These are phyloP conservation scores for Aspergillus texensis DNA, from an alignment of 2,329 filamentous ascomycete species.

Conservation along the genomic window DNA sequence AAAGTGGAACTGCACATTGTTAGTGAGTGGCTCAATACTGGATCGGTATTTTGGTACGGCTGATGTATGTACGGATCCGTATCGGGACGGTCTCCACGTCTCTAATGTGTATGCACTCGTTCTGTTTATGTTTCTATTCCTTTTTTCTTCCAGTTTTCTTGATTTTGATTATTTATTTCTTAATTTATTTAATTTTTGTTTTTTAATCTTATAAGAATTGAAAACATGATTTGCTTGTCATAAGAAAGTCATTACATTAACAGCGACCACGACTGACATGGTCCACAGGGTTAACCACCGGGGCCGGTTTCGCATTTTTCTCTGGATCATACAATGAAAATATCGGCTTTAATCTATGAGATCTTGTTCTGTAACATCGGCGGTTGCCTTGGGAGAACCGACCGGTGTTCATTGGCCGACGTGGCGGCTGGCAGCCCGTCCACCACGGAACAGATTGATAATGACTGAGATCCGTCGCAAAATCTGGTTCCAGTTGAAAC, in stretches of 20 bases:
- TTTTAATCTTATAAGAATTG: background rate
- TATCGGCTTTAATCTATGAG: conserved; percentile 1
- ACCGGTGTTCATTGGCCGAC: conserved; percentile 5
- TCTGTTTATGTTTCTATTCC: background rate
- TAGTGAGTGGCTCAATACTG: conserved; percentile 6
- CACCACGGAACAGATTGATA: conserved; percentile 5
- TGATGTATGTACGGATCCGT: background rate
- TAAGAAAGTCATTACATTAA: background rate
- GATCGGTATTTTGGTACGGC: conserved; percentile 1
- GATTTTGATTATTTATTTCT: too few relatives aligned
- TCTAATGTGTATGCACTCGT: too few relatives aligned
- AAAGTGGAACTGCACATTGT: conserved; percentile 13
- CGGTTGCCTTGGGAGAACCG: conserved; percentile 1
- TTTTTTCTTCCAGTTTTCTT: background rate
- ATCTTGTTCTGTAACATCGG: conserved; percentile 3
- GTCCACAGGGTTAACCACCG: background rate
- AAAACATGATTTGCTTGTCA: background rate
- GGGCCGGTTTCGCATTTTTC: background rate
- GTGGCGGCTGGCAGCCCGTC: conserved; percentile 5
- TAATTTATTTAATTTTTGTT: background rate
- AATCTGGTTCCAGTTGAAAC: conserved; percentile 1
- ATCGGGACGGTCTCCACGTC: background rate
- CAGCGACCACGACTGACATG: background rate
- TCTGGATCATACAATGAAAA: background rate
- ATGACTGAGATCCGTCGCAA: conserved; percentile 1